These are phyloP conservation scores for Nicotiana tabacum DNA, from an alignment of 257 asterid species.

Conservation along the genomic window DNA sequence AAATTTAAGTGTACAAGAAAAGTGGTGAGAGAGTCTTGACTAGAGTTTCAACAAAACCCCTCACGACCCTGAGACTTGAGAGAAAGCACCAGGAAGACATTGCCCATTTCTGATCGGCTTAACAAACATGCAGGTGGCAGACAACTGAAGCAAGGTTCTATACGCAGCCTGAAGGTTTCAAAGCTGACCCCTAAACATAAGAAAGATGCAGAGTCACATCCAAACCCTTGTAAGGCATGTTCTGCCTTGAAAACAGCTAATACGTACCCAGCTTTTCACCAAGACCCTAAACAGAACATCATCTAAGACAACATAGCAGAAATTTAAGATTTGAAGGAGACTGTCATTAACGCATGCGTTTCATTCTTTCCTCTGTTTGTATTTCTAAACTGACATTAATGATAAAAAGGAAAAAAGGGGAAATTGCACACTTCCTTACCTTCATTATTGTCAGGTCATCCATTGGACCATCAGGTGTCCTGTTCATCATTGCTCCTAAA, in stretches of 20 bases:
- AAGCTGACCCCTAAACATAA: constrained; percentile 1
- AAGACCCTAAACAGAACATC: not conserved
- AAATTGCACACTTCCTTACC: constrained; percentile 35
- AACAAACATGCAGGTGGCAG: constrained; percentile 2
- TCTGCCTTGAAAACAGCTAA: not conserved
- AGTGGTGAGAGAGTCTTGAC: not conserved
- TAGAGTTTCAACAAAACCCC: not conserved
- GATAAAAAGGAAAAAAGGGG: not conserved
- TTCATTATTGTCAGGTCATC: constrained; percentile 96
- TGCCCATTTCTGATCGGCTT: not conserved
- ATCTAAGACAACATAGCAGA: not conserved
- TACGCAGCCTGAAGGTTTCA: not conserved
- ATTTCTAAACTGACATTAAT: not conserved
- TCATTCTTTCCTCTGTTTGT: not conserved
- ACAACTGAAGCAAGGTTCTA: not conserved
- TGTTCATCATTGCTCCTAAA: constrained; percentile 77
- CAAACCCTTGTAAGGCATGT: not conserved
- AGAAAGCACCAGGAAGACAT: not conserved
- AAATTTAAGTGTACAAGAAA: not conserved
- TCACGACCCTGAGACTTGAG: not conserved
- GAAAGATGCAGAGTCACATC: constrained; percentile 2
- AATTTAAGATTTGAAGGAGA: not conserved
- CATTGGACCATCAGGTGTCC: constrained; percentile 69
- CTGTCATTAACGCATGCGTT: not conserved
- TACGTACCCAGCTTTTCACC: not conserved